A percentile compares a stretch with the other conserved stretches of the same genome.
These are phyloP conservation scores for Casaregolazyma lundiana DNA, from an alignment of 1,139 yeast species.

Conservation along the genomic window DNA sequence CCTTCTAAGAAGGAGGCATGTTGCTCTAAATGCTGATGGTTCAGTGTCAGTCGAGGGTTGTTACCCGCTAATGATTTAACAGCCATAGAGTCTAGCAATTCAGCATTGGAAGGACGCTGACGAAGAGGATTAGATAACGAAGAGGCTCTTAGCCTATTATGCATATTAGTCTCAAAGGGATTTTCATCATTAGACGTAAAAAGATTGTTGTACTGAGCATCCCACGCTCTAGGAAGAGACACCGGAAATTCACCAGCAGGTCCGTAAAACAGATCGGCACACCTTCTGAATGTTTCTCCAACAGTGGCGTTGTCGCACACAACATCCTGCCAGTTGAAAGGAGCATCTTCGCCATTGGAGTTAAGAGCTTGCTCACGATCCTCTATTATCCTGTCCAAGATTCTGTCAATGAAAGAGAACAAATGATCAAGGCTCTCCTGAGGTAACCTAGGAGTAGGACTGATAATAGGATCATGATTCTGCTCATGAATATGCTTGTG, in stretches of 20 bases:
- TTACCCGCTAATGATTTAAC: not conserved
- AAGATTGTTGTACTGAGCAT: slow-evolving; percentile 1
- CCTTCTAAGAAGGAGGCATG: not conserved
- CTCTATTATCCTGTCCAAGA: slow-evolving; percentile 13
- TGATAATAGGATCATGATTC: slow-evolving; percentile 16
- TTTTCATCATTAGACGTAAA: not conserved
- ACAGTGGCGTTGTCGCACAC: slow-evolving; percentile 15
- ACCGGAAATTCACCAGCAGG: slow-evolving; percentile 2
- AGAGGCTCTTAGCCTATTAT: not conserved
- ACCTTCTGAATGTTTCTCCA: slow-evolving; percentile 19
- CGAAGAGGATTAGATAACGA: not conserved
- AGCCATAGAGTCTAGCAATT: not conserved
- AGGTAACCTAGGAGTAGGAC: slow-evolving; percentile 20
- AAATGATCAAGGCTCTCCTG: slow-evolving; percentile 17
- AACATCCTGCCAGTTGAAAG: slow-evolving; percentile 18
- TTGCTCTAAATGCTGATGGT: not conserved
- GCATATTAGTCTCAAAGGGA: not conserved
- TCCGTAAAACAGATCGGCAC: slow-evolving; percentile 19
- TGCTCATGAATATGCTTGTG: slow-evolving; percentile 16
- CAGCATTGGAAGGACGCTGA: not conserved
- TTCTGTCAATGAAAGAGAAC: slow-evolving; percentile 14
- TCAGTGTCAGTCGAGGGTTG: not conserved
- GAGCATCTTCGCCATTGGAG: not conserved
- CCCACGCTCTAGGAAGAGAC: slow-evolving; percentile 1
- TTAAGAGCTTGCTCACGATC: not conserved